phyloP scores from a whole-genome alignment of 305 asterid species.

The Ruellia speciosa region DNA sequence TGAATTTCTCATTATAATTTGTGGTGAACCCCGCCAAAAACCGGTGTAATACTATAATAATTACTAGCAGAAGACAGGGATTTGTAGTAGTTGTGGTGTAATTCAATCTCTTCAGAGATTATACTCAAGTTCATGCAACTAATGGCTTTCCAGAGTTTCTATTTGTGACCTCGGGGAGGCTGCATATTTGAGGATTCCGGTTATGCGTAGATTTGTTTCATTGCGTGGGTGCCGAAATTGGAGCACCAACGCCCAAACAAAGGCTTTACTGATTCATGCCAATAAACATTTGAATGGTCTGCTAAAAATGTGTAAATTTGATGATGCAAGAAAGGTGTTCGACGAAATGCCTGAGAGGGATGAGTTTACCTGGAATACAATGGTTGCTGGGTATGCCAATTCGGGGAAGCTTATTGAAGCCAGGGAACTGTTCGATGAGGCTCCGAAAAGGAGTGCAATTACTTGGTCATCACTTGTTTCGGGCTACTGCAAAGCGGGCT shows the following conservation, averaged over 20 bases:
- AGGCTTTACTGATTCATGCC: constrained; percentile 25
- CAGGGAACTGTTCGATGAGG: constrained; percentile 35
- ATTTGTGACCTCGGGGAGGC: not conserved
- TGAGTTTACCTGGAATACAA: constrained; percentile 61
- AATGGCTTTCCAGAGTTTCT: too few relatives aligned
- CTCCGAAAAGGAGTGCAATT: constrained; percentile 42
- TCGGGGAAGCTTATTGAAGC: constrained; percentile 56
- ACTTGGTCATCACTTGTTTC: constrained; percentile 80
- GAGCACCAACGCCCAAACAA: constrained; percentile 18
- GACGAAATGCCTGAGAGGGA: constrained; percentile 64
- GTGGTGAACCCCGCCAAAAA: too few relatives aligned
- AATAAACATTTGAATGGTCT: constrained; percentile 32
- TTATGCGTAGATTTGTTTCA: constrained; percentile 25
- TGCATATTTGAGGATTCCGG: too few relatives aligned
- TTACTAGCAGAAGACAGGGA: too few relatives aligned
- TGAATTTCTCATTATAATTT: too few relatives aligned
- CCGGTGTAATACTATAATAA: too few relatives aligned
- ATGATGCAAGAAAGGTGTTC: constrained; percentile 57
- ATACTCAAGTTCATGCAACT: too few relatives aligned
- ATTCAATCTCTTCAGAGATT: too few relatives aligned
- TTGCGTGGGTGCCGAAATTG: constrained; percentile 16
- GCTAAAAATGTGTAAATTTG: constrained; percentile 31
- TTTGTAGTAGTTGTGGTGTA: too few relatives aligned
- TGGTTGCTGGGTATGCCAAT: constrained; percentile 59
- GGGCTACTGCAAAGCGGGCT: constrained; percentile 65